These are phyloP conservation scores for Aspergillus calidoustus DNA, from an alignment of 2,329 filamentous ascomycete genomes.

Conservation along the genomic window DNA sequence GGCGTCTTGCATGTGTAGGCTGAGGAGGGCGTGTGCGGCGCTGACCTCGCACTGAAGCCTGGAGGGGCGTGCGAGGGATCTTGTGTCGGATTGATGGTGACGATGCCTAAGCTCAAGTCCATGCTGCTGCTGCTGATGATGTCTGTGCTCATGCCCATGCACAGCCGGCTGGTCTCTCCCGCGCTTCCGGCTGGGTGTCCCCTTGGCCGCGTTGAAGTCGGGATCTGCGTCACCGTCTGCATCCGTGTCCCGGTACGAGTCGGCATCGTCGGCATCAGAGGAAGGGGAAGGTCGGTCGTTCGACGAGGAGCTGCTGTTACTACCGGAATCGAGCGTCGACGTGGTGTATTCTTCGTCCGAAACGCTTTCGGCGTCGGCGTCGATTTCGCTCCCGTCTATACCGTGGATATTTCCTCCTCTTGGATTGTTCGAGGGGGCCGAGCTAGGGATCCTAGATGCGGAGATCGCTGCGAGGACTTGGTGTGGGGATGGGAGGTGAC, in stretches of 20 bases:
- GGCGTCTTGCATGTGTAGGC: slow-evolving; percentile 39
- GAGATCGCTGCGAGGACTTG: slow-evolving; percentile 30
- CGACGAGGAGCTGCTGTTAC: slow-evolving; percentile 7
- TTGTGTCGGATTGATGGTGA: slow-evolving; percentile 10
- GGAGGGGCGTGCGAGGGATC: slow-evolving; percentile 15
- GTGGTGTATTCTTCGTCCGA: slow-evolving; percentile 21
- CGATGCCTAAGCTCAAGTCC: background rate
- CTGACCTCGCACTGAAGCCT: slow-evolving; percentile 40
- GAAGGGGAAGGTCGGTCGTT: slow-evolving; percentile 13
- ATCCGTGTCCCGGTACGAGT: slow-evolving; percentile 27
- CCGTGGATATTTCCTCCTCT: background rate
- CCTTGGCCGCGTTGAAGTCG: slow-evolving; percentile 14
- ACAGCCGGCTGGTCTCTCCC: background rate
- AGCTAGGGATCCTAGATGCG: slow-evolving; percentile 8
- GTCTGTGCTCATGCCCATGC: background rate
- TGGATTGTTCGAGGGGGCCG: background rate
- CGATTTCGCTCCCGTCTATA: slow-evolving; percentile 13
- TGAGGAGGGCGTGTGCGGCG: slow-evolving; percentile 44
- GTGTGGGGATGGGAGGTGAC: slow-evolving; percentile 26
- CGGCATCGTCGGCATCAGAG: slow-evolving; percentile 11
- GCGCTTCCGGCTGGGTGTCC: background rate
- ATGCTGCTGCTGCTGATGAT: background rate
- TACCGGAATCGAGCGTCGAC: slow-evolving; percentile 5
- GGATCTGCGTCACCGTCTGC: background rate
- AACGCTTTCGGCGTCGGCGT: slow-evolving; percentile 21